Conservation (phyloP, 805 yeast genomes). For the Spathaspora arborariae region DNA sequence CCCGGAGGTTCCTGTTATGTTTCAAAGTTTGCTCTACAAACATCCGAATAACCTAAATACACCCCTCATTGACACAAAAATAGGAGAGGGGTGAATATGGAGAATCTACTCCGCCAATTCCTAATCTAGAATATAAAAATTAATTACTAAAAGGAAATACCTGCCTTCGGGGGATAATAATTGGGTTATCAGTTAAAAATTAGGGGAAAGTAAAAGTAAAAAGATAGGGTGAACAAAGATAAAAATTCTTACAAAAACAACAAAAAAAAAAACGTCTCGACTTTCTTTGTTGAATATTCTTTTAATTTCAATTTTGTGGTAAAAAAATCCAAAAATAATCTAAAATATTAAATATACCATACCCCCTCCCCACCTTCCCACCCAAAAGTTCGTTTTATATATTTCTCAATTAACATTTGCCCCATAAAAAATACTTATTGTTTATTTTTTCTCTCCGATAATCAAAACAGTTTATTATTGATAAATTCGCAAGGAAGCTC, state of each 20-base stretch:
- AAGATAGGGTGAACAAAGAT: background rate
- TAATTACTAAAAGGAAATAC: background rate
- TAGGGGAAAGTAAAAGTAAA: background rate
- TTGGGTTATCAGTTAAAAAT: background rate
- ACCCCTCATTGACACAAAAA: no score
- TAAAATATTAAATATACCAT: background rate
- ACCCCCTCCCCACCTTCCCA: background rate
- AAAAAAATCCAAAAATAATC: background rate
- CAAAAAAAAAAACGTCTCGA: constrained; percentile 2
- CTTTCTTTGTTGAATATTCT: constrained; percentile 1
- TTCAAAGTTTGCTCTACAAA: no score
- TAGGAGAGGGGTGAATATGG: background rate
- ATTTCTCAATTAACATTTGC: background rate
- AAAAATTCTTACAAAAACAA: background rate
- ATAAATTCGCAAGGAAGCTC: constrained; percentile 1
- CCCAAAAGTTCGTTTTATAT: background rate
- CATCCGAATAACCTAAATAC: no score
- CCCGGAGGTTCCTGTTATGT: no score
- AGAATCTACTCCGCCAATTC: background rate
- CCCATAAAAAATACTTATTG: background rate
- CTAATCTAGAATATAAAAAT: background rate
- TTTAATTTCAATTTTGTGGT: background rate
- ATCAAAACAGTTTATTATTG: background rate
- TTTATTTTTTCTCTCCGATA: background rate
- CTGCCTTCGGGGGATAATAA: background rate